A percentile compares a stretch with the other conserved stretches of the same genome.
These are phyloP conservation scores for Tubosaeta brunneosetosa DNA, from an alignment of 768 basidiomycete species.

Conservation along the genomic window DNA sequence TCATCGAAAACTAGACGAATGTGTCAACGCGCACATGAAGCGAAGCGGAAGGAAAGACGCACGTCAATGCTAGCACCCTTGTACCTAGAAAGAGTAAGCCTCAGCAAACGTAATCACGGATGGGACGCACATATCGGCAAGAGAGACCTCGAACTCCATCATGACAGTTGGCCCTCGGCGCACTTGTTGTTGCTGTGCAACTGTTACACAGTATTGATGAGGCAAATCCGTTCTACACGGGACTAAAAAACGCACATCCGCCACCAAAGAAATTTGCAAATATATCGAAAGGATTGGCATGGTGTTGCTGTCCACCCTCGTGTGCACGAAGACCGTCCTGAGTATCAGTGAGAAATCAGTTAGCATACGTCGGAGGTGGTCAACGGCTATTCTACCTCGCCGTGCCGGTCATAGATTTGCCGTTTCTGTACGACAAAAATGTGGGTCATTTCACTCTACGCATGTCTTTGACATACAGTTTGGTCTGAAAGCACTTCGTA, in stretches of 20 bases:
- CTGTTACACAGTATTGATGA: slow-evolving; percentile 8
- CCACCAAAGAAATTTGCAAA: slow-evolving; percentile 91
- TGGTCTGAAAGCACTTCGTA: slow-evolving; percentile 93
- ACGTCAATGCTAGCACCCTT: slow-evolving; percentile 83
- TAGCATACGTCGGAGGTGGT: background rate
- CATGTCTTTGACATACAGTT: slow-evolving; percentile 44
- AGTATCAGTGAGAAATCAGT: slow-evolving; percentile 9
- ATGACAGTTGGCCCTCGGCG: slow-evolving; percentile 73
- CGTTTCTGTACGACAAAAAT: slow-evolving; percentile 58
- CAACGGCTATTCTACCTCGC: slow-evolving; percentile 52
- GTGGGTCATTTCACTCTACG: background rate
- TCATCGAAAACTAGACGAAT: slow-evolving; percentile 73
- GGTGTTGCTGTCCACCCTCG: slow-evolving; percentile 72
- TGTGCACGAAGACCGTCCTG: slow-evolving; percentile 90
- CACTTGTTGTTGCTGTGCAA: slow-evolving; percentile 49
- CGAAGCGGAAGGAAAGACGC: slow-evolving; percentile 15
- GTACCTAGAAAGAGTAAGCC: slow-evolving; percentile 47
- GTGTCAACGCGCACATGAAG: background rate
- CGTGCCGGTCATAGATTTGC: slow-evolving; percentile 89
- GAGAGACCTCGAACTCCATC: slow-evolving; percentile 79
- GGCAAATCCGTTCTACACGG: background rate
- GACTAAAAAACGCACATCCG: slow-evolving; percentile 49
- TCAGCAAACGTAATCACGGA: background rate
- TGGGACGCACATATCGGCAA: slow-evolving; percentile 71
- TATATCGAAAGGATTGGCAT: slow-evolving; percentile 89